Evolutionary conservation across 805 yeast species (phyloP), one percentile per base, ranked within the genome.

Genomic region (Pichia ethanolica): DNA sequence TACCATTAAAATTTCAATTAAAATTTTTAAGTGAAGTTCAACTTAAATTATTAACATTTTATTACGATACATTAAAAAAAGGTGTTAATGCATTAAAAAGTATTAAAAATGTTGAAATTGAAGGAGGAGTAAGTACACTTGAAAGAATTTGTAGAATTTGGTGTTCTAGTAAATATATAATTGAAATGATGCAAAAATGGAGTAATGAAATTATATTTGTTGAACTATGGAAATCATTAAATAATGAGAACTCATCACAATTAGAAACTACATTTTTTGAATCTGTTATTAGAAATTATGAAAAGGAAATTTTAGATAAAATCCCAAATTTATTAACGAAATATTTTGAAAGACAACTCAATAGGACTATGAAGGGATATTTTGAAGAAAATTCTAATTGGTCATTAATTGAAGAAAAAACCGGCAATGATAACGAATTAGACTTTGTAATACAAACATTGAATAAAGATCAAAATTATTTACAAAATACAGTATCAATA

Each of bases 21-120:
- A 72, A 75, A 54, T 81, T 79, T 53, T 68, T 83, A 7, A 68
- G 78, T 20, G 77, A 74, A 26, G 75, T 84, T 41, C 90, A 84
- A 60, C 60, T 83, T 41, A 69, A 71, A 27, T 59, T 85, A 30
- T 58, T 84, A 30, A 83, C 82, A 46, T 66, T 65, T 39, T 83
- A 81, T 58, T 71, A 69, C 52, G 69, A 66, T 7, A 66, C 67
- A 12, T 60, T 81, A 37, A 63, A 68, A 36, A 68, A 66, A 12
- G 70, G 75, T 13, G 64, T 73, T 33, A 67, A 69, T 34, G 71
- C 71, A 2, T 71, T 76, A 53, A 75, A 75, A 71, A 13, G 56
- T 55, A 56, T 64, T 60, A 54, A 59, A 49, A 47, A 40, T 13
- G 52, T 47, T 5, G 25, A 38, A n/a, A 43, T 44, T 20, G 59